Conservation (phyloP, 2,329 filamentous ascomycete genomes). For the Paracoccidioides lutzii region DNA sequence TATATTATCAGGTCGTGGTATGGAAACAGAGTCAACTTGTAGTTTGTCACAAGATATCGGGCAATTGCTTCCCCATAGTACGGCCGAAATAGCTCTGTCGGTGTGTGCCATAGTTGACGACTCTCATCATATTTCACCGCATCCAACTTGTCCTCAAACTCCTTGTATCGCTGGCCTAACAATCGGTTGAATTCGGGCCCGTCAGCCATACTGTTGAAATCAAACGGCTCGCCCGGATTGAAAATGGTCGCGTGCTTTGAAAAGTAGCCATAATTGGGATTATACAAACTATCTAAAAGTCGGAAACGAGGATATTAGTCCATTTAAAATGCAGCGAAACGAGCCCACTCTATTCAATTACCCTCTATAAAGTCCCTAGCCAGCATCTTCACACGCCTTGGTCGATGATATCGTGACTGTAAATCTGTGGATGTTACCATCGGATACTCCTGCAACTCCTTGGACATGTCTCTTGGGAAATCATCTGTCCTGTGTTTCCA, state of each 20-base stretch:
- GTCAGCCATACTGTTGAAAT: conserved; percentile 69
- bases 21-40: conserved; percentile 83
- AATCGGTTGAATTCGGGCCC: conserved; percentile 71
- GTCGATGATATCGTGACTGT: conserved; percentile 58
- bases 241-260: conserved; percentile 96
- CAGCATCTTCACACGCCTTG: conserved; percentile 86
- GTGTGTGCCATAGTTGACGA: conserved; percentile 94
- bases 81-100: conserved; percentile 89
- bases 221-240: conserved; percentile 77
- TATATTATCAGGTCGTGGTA: conserved; percentile 97
- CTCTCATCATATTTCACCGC: conserved; percentile 56
- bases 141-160: conserved; percentile 84
- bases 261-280: conserved; percentile 90
- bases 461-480: conserved; percentile 60
- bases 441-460: conserved; percentile 72
- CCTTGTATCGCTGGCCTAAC: conserved; percentile 66
- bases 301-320: conserved; percentile 4
- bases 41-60: conserved; percentile 91
- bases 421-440: conserved; percentile 74
- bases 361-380: conserved; percentile 96
- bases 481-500: conserved; percentile 78
- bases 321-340: not conserved
- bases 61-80: conserved; percentile 96
- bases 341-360: conserved; percentile 25
- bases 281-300: conserved; percentile 71